Percentiles rank a stretch among this genome's conserved stretches.
Evolutionary conservation across 2,329 filamentous ascomycete species (phyloP).

Genomic region (Knoxdaviesia capensis): DNA sequence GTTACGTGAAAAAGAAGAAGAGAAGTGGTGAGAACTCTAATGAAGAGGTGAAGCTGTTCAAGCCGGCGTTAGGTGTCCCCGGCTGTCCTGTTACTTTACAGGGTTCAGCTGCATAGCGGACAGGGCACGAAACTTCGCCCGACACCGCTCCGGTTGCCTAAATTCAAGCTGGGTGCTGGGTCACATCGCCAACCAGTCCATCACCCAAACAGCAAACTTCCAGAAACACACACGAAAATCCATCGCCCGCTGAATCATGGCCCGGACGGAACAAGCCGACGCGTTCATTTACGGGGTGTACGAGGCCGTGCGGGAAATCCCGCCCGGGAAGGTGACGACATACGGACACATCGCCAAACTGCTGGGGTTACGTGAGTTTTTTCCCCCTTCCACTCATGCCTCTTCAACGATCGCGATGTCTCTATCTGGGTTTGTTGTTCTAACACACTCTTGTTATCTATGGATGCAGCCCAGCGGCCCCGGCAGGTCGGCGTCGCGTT

Average conservation of each 20-base stretch:
- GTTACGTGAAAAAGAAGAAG: too few relatives aligned
- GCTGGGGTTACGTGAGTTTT: constrained; percentile 46
- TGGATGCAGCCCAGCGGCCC: constrained; percentile 38
- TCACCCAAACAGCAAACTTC: too few relatives aligned
- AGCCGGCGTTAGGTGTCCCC: too few relatives aligned
- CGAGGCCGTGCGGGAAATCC: constrained; percentile 67
- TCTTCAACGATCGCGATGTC: not conserved
- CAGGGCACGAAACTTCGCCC: too few relatives aligned
- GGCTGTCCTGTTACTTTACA: too few relatives aligned
- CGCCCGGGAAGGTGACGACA: constrained; percentile 61
- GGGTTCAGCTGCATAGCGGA: too few relatives aligned
- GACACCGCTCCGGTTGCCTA: too few relatives aligned
- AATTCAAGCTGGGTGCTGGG: too few relatives aligned
- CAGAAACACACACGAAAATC: not conserved
- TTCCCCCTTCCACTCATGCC: not conserved
- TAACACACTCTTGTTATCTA: not conserved
- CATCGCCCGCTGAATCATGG: constrained; percentile 24
- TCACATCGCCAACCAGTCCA: too few relatives aligned
- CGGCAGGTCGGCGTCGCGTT: constrained; percentile 81
- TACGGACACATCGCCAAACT: constrained; percentile 67
- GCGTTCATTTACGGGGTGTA: constrained; percentile 66
- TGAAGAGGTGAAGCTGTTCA: too few relatives aligned
- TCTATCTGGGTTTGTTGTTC: not conserved
- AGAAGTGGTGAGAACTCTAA: too few relatives aligned
- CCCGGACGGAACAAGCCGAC: constrained; percentile 52